A percentile compares a stretch with the other conserved stretches of the same genome.
These are phyloP conservation scores for Sclerotinia trifoliorum DNA, from an alignment of 2,329 filamentous ascomycete species.

Conservation along the genomic window DNA sequence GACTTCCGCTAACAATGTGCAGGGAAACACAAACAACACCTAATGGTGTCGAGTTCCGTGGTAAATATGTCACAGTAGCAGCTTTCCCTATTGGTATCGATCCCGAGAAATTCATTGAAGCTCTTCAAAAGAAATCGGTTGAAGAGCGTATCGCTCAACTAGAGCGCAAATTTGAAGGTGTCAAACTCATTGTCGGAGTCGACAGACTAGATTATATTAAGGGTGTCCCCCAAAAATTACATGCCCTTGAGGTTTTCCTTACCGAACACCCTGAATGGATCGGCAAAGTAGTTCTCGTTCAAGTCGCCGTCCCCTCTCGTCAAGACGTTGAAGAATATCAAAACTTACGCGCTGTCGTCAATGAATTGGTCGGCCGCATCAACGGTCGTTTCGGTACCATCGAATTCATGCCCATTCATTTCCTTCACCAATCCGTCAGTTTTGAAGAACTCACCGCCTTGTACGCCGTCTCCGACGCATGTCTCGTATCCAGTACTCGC, in stretches of 20 bases:
- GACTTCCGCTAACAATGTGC: conserved; percentile 10
- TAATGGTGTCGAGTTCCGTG: conserved; percentile 88
- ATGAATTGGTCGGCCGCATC: conserved; percentile 93
- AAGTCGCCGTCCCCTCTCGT: conserved; percentile 90
- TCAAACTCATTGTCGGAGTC: conserved; percentile 95
- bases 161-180: conserved; percentile 87
- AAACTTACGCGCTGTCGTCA: conserved; percentile 90
- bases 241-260: conserved; percentile 93
- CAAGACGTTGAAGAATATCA: conserved; percentile 98
- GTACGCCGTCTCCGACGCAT: conserved; percentile 89
- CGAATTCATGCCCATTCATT: conserved; percentile 98
- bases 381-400: conserved; percentile 96
- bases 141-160: conserved; percentile 83
- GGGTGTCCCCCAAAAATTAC: conserved; percentile 94
- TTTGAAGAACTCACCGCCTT: conserved; percentile 94
- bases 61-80: conserved; percentile 84
- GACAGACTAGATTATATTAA: conserved; percentile 99
- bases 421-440: conserved; percentile 91
- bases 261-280: conserved; percentile 98
- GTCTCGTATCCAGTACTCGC: conserved; percentile 89
- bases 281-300: conserved; percentile 92
- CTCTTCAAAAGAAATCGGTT: conserved; percentile 79
- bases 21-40: conserved; percentile 75
- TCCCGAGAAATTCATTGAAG: conserved; percentile 92
- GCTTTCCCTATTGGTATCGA: conserved; percentile 98